A percentile compares a stretch with the other conserved stretches of the same genome.
These are phyloP conservation scores for Metschnikowia borealis DNA, from an alignment of 805 yeast genomes.

Conservation along the genomic window DNA sequence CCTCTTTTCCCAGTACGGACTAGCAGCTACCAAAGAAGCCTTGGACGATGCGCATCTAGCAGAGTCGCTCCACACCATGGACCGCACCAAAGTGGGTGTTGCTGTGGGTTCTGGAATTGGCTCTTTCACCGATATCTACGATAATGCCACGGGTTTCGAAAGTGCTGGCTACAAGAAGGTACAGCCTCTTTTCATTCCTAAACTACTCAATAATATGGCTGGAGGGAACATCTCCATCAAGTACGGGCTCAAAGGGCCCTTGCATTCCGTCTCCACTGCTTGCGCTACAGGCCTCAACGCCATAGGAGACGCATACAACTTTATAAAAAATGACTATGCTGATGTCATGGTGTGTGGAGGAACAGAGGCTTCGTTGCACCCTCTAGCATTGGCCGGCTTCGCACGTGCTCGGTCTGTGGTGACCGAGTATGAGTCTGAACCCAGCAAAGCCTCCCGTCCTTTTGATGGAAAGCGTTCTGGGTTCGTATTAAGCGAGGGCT, in stretches of 20 bases:
- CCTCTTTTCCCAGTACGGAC: conserved; percentile 69
- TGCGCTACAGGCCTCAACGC: conserved; percentile 96
- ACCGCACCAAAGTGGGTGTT: conserved; percentile 53
- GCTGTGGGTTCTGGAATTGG: conserved; percentile 95
- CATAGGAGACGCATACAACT: conserved; percentile 86
- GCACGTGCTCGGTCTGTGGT: conserved; percentile 82
- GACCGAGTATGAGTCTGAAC: conserved; percentile 57
- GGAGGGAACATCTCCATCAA: conserved; percentile 85
- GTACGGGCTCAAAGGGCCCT: conserved; percentile 75
- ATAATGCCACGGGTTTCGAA: conserved; percentile 52
- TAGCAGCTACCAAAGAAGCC: conserved; percentile 77
- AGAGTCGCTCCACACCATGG: conserved; percentile 35
- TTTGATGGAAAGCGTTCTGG: conserved; percentile 79
- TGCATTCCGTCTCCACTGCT: conserved; percentile 87
- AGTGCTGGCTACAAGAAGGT: conserved; percentile 56
- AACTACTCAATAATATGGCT: conserved; percentile 85
- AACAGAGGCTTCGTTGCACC: conserved; percentile 82
- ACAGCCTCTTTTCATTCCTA: conserved; percentile 85
- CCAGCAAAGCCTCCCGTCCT: conserved; percentile 74
- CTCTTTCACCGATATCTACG: conserved; percentile 68
- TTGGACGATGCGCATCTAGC: conserved; percentile 53
- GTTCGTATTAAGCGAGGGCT: conserved; percentile 91
- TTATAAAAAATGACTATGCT: conserved; percentile 75
- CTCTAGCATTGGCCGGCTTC: conserved; percentile 84
- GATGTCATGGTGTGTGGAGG: conserved; percentile 94